Conservation (phyloP, 2,329 filamentous ascomycete genomes). For the Magnaporthiopsis incrustans region DNA sequence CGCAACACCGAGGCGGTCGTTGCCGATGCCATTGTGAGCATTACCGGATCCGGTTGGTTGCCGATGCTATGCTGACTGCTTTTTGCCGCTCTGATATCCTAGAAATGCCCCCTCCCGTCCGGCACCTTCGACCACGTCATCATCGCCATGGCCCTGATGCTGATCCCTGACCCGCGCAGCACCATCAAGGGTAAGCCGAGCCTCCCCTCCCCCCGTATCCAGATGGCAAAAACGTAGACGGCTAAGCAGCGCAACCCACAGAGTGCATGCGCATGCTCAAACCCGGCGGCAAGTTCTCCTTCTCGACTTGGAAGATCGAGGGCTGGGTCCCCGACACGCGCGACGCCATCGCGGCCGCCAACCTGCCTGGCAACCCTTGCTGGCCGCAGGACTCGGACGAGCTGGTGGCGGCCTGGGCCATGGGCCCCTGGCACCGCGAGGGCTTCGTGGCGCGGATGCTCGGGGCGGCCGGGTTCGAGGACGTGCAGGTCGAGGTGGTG, state of each 20-base stretch:
- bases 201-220: not conserved
- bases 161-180: not conserved
- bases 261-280: slow-evolving; percentile 2
- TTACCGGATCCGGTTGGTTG: not conserved
- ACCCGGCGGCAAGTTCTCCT: not conserved
- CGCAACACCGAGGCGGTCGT: not conserved
- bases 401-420: not conserved
- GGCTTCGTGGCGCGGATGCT: not conserved
- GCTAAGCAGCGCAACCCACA: not conserved
- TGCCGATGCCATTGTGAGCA: not conserved
- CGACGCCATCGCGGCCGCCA: not conserved
- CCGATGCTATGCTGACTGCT: not conserved
- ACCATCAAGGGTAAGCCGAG: not conserved
- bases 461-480: slow-evolving; percentile 1
- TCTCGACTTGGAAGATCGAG: slow-evolving; percentile 1
- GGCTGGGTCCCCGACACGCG: slow-evolving; percentile 2
- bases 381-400: slow-evolving; percentile 3
- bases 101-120: not conserved
- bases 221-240: not conserved
- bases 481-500: not conserved
- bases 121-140: not conserved
- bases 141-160: slow-evolving; percentile 4
- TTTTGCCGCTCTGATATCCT: not conserved
- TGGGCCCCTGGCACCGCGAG: slow-evolving; percentile 1
- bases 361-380: not conserved